These are phyloP conservation scores for Pyricularia pennisetigena DNA, from an alignment of 2,329 filamentous ascomycete genomes.

Conservation along the genomic window DNA sequence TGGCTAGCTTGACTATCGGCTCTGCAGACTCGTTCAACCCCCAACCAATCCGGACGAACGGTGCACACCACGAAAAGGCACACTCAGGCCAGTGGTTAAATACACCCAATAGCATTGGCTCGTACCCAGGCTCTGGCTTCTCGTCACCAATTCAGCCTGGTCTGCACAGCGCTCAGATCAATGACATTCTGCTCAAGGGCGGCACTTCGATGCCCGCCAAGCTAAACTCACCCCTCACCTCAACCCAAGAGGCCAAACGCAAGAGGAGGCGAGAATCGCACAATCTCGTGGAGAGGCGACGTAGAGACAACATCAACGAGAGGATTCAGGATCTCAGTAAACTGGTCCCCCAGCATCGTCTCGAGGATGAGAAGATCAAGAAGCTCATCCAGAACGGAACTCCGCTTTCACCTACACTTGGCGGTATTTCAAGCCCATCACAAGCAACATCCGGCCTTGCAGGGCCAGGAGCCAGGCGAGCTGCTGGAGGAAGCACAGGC, in stretches of 20 bases:
- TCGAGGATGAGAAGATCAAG: slow-evolving; percentile 94
- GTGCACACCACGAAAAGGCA: slow-evolving; percentile 66
- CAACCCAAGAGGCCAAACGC: slow-evolving; percentile 88
- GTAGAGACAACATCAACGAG: slow-evolving; percentile 97
- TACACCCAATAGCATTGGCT: slow-evolving; percentile 73
- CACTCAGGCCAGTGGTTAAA: slow-evolving; percentile 86
- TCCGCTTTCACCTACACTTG: slow-evolving; percentile 74
- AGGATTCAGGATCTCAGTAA: slow-evolving; percentile 94
- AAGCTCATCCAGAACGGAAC: slow-evolving; percentile 92
- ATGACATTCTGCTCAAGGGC: slow-evolving; percentile 80
- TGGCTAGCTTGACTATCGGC: slow-evolving; percentile 61
- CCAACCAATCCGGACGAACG: slow-evolving; percentile 65
- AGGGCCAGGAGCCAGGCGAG: slow-evolving; percentile 72
- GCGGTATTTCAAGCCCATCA: slow-evolving; percentile 57
- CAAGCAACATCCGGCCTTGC: slow-evolving; percentile 81
- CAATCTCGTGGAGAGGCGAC: slow-evolving; percentile 88
- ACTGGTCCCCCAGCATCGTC: slow-evolving; percentile 79
- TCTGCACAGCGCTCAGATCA: slow-evolving; percentile 67
- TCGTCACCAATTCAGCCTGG: slow-evolving; percentile 67
- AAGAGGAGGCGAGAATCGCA: slow-evolving; percentile 88
- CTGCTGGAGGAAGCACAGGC: slow-evolving; percentile 56
- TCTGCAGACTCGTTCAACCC: slow-evolving; percentile 62
- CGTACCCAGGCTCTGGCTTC: slow-evolving; percentile 82
- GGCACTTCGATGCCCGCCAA: slow-evolving; percentile 86
- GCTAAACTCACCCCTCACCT: slow-evolving; percentile 45